Percentiles rank a stretch among this genome's conserved stretches.
Evolutionary conservation across 2,329 filamentous ascomycete genomes (phyloP).

Genomic region (Fusarium papillatum): DNA sequence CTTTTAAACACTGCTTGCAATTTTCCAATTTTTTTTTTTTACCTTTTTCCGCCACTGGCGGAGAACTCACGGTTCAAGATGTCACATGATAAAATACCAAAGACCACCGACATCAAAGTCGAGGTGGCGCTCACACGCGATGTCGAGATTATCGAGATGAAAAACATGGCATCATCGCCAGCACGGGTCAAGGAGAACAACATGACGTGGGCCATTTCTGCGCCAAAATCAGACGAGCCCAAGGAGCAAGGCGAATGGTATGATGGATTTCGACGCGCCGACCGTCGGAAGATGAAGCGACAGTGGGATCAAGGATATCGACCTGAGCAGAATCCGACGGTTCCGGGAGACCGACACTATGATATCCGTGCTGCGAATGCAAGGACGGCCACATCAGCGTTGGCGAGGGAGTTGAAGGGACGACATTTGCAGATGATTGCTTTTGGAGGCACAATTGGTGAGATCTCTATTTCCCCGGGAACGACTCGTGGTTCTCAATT

Average conservation of each 20-base stretch:
- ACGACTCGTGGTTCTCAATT: background rate
- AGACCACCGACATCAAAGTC: constrained; percentile 36
- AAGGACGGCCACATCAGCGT: constrained; percentile 81
- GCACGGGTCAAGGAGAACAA: constrained; percentile 15
- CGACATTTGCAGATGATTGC: constrained; percentile 98
- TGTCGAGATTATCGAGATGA: constrained; percentile 34
- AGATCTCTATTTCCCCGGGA: constrained; percentile 19
- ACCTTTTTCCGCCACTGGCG: background rate
- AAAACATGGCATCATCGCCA: constrained; percentile 15
- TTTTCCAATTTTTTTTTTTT: background rate
- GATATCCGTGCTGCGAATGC: constrained; percentile 72
- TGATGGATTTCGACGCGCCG: constrained; percentile 39
- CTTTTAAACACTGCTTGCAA: background rate
- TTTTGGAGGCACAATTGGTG: constrained; percentile 91
- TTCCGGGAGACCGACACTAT: constrained; percentile 58
- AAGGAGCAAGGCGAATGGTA: constrained; percentile 36
- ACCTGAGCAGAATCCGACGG: constrained; percentile 23
- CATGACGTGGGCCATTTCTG: constrained; percentile 29
- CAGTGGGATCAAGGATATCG: constrained; percentile 26
- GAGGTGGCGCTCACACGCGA: constrained; percentile 32
- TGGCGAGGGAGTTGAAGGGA: constrained; percentile 84
- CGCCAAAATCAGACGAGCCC: constrained; percentile 9
- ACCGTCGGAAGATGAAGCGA: constrained; percentile 32
- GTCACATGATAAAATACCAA: constrained; percentile 29
- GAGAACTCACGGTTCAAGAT: background rate